Base-by-base conservation (phyloP, 2,329 filamentous ascomycete genomes). In the Xylaria sp. region DNA sequence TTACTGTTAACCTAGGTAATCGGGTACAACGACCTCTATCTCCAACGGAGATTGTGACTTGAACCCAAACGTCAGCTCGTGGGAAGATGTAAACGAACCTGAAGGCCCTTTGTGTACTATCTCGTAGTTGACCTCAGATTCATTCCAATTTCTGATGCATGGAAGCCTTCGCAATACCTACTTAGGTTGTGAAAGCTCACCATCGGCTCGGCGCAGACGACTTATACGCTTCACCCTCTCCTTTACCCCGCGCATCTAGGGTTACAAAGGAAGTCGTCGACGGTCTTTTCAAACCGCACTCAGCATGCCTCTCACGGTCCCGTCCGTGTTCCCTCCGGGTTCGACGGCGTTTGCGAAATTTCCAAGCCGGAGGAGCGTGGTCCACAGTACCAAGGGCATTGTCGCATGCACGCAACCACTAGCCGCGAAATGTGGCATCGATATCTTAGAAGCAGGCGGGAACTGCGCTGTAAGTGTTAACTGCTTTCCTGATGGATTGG, bases 301-400 rank as follows among this genome's bases (percentile, higher is more conserved):
- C 50, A 56, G 37, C 16, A 82, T 84, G 81, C 75, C 80, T 34
- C 75, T 78, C 50, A 69, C 76, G 2, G 78, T 73, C 1, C 65
- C 74, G 0, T 78, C 79, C 21, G 62, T 83, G 9, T 81, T 76
- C 63, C 75, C 76, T 57, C 72, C 75, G 45, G 67, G 73, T 19
- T 74, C 77, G 48, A 69, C 69, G 44, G 73, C 77, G 52, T 86
- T 90, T 66, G 76, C 80, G 57, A 81, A 83, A 57, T 93, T 91
- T 69, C 73, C 90, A 8, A 95, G 91, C 64, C 85, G 93, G 38
- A 81, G 94, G 59, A 97, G 93, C 64, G 92, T 96, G 11, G 91
- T 97, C 11, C 92, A 97, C 71, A 96, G 91, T 71, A 92, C 90
- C 4, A 88, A 92, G 66, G 93, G 92, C 42, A 96, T 97, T 53